Base-by-base conservation (phyloP, 805 yeast genomes). In the Suhomyces prunicola region DNA sequence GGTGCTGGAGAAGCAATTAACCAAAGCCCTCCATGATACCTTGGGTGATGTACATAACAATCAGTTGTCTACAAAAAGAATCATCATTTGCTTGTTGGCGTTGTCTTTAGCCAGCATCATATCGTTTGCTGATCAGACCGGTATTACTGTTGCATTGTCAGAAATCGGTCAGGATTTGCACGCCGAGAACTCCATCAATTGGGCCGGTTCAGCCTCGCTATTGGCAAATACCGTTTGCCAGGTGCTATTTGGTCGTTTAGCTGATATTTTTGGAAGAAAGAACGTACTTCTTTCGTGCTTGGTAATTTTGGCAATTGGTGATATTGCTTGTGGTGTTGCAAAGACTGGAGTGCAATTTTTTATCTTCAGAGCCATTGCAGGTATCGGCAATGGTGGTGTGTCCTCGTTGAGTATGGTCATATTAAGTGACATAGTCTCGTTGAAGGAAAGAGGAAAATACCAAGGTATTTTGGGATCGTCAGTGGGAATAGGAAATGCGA, bases 161-260 rank as follows among this genome's bases (percentile, higher is more conserved):
- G 54, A 60, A n/a, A 81, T 82, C 36, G 82, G 80, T 6, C 60
- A 68, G 26, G 83, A 76, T 31, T 65, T 82, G 46, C 52, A 79
- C 47, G 81, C 83, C 2, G 69, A 72, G 42, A 67, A 67, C 17
- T 74, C 83, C 1, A 79, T 82, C 44, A 74, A 81, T 46, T 83
- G 87, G 87, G 84, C 83, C 0, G 85, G 85, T 12, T 78, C 86
- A 0, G 77, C 85, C 2, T 64, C 77, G 13, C 64, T 81, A 27
- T 74, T 83, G 48, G 82, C 85, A 5, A 76, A 76, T 48, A 73
- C 82, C 46, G 73, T 75, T 5, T 79, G 81, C 55, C 85, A 82
- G 58, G 80, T 81, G 4, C 60, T 81, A 9, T 73, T 78, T 47
- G 87, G 87, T 1, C 66, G 87, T 31, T 60, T 81, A 24, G 74